Evolutionary conservation across 345 rosid genomes (phyloP).

Genomic region (Eucalyptus regnans): DNA sequence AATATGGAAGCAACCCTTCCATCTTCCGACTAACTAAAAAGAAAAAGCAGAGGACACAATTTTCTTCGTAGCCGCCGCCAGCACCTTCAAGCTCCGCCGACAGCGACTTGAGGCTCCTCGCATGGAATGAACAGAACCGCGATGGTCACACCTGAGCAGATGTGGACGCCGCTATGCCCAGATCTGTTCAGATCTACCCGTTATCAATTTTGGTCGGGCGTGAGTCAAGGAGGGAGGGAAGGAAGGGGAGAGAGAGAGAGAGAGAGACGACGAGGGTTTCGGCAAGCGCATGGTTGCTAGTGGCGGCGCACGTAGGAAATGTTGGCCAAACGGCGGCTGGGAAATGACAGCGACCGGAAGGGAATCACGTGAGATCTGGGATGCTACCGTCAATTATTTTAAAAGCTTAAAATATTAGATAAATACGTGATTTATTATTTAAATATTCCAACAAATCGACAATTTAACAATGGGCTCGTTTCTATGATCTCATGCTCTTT

Average conservation of each 20-base stretch:
- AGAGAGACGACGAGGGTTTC: too few relatives aligned
- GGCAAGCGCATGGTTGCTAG: too few relatives aligned
- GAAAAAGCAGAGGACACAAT: neutral
- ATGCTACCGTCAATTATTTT: too few relatives aligned
- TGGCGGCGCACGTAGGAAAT: too few relatives aligned
- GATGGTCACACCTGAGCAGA: neutral
- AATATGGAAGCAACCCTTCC: neutral
- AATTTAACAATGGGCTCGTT: neutral
- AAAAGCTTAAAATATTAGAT: too few relatives aligned
- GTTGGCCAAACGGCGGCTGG: too few relatives aligned
- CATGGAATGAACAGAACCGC: neutral
- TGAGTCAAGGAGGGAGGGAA: too few relatives aligned
- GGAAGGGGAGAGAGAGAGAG: too few relatives aligned
- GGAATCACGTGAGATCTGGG: too few relatives aligned
- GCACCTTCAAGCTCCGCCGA: neutral
- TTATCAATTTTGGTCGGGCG: neutral
- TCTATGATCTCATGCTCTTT: neutral
- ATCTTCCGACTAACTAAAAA: neutral
- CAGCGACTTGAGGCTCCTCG: neutral
- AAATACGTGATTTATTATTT: accelerated
- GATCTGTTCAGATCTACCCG: neutral
- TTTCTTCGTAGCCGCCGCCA: neutral
- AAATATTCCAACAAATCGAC: accelerated
- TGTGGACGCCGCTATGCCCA: neutral
- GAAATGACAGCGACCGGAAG: too few relatives aligned